Percentiles rank a stretch among this genome's conserved stretches.
Evolutionary conservation across 1,139 yeast species (phyloP).

Genomic region (Candida sanyaensis): DNA sequence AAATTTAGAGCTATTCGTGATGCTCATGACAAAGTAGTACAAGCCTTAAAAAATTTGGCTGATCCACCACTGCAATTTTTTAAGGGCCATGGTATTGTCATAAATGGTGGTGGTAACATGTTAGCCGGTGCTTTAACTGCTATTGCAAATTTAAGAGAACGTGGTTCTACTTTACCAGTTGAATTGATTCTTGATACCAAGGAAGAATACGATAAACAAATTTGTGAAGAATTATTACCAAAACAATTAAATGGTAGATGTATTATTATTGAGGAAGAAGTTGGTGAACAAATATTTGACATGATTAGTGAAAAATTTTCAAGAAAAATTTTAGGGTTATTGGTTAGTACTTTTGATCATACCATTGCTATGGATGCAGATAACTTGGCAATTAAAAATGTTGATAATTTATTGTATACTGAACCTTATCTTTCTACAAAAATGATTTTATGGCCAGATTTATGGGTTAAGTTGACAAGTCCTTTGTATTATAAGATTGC

Average conservation of each 20-base stretch:
- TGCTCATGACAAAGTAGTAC: conserved; percentile 28
- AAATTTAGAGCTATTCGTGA: conserved; percentile 23
- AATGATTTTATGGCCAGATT: conserved; percentile 42
- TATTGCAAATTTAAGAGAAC: conserved; percentile 33
- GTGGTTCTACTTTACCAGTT: conserved; percentile 36
- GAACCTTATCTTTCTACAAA: conserved; percentile 30
- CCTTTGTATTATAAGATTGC: conserved; percentile 38
- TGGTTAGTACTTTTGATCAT: conserved; percentile 37
- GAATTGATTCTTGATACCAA: conserved; percentile 32
- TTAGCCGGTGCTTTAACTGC: conserved; percentile 32
- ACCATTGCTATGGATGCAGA: conserved; percentile 38
- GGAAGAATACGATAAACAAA: conserved; percentile 26
- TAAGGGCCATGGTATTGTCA: conserved; percentile 39
- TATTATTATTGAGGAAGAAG: conserved; percentile 28
- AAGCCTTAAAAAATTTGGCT: conserved; percentile 23
- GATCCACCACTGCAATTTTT: conserved; percentile 26
- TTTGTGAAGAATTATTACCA: conserved; percentile 33
- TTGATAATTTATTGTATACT: conserved; percentile 27
- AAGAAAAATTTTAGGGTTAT: conserved; percentile 32
- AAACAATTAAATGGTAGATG: conserved; percentile 31
- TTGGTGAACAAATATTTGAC: conserved; percentile 23
- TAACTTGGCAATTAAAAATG: conserved; percentile 33
- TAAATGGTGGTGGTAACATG: conserved; percentile 31
- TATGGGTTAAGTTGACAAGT: conserved; percentile 38
- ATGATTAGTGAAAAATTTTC: conserved; percentile 27